Base-by-base conservation (phyloP, 2,329 filamentous ascomycete species). In the Arachnomyces sp. region DNA sequence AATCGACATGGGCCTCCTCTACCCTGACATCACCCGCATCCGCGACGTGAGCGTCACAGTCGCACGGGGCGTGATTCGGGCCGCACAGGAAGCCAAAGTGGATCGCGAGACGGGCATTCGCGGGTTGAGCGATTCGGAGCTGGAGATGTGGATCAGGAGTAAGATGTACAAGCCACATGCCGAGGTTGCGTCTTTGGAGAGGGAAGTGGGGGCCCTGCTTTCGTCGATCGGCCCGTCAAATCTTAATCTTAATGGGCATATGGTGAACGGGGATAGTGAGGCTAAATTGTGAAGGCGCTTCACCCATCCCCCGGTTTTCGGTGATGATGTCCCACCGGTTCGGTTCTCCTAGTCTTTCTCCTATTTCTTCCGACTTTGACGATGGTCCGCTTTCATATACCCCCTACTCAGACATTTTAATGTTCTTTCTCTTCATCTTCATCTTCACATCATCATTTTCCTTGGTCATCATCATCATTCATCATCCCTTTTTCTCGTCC, bases 51-150 rank as follows among this genome's bases (percentile, higher is more conserved):
- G 82, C 58, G 74, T 94, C 43, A 64, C 84, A 35, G 89, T 96
- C 20, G 86, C 89, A 25, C 80, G 87, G 36, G 87, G 90, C 65
- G 89, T 95, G 51, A 95, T 96, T 74, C 89, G 92, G 61, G 82
- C 86, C 15, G 89, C 90, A 4, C 84, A 93, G 55, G 73, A 81
- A 48, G 86, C 86, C 53, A 83, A 84, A 45, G 84, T 94, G 37
- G 68, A 71, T 49, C 63, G 68, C 28, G 61, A 71, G 49, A 62
- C 64, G 12, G 49, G 54, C 18, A 63, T 71, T 14, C 65, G 67
- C 38, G 55, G 53, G 9, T 60, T 71, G 57, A 57, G 48, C 32
- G 66, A 71, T 45, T 49, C 55, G 7, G 55, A 65, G 25, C 52
- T 72, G 30, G 67, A 71, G 44, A 54, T 56, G 31, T 72, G 65